Percentiles rank a stretch among this genome's conserved stretches.
phyloP scores from a whole-genome alignment of 2,329 filamentous ascomycete genomes.

The Verruconis gallopava region DNA sequence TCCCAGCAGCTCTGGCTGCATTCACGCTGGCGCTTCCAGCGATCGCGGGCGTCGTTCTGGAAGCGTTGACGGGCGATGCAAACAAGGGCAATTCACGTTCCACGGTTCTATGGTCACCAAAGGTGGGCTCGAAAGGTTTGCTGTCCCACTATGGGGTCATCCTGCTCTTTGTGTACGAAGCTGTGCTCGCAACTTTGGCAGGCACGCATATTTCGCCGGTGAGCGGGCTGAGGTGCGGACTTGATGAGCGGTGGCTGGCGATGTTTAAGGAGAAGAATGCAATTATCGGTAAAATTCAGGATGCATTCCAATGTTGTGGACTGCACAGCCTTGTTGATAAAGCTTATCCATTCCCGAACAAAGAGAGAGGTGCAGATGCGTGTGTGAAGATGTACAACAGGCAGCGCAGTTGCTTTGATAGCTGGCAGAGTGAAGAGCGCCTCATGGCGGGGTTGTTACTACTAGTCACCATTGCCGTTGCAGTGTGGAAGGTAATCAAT shows the following conservation, averaged over 20 bases:
- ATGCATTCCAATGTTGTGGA: conserved; percentile 54
- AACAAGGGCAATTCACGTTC: conserved; percentile 8
- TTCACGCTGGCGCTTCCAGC: conserved; percentile 30
- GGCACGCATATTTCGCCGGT: conserved; percentile 30
- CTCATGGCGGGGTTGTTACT: conserved; percentile 43
- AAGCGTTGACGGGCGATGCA: conserved; percentile 24
- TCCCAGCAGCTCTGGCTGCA: conserved; percentile 27
- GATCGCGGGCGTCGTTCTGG: conserved; percentile 30
- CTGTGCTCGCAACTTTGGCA: conserved; percentile 32
- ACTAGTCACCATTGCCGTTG: conserved; percentile 39
- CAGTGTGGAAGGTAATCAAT: conserved; percentile 40
- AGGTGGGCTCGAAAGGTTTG: conserved; percentile 17
- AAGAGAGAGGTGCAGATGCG: conserved; percentile 18
- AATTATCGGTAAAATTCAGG: conserved; percentile 48
- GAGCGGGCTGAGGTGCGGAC: conserved; percentile 35
- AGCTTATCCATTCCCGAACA: conserved; percentile 47
- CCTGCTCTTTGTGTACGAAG: conserved; percentile 28
- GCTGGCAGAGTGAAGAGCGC: conserved; percentile 45
- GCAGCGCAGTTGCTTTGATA: conserved; percentile 34
- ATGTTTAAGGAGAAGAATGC: conserved; percentile 41
- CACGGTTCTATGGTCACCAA: conserved; percentile 13
- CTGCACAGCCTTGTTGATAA: conserved; percentile 44
- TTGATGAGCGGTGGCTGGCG: conserved; percentile 44
- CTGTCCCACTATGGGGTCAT: conserved; percentile 16
- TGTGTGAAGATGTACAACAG: conserved; percentile 39